Base-by-base conservation (phyloP, 192 early-diverging fungal species). In the Podila minutissima region DNA sequence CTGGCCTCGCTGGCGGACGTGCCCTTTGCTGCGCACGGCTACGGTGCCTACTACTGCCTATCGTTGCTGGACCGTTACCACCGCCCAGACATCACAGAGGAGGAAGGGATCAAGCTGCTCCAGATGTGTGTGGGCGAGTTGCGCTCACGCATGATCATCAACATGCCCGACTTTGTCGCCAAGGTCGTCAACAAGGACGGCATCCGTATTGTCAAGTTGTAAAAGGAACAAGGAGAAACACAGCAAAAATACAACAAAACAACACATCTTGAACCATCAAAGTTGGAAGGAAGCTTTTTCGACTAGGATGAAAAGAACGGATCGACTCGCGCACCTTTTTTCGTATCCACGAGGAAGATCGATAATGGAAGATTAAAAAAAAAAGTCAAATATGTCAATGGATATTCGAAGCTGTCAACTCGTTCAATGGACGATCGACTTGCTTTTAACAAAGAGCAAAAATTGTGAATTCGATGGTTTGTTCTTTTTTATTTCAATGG, bases 1-100 rank as follows among this genome's bases (percentile, higher is more conserved):
- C 74, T 98, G 57, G 91, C 92, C 13, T 86, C 93, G 3, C 86
- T 91, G 86, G 87, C 91, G 11, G 90, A 93, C 74, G 84, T 97
- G 48, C 90, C 93, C 48, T 97, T 91, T 86, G 96, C 92, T 22
- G 93, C 94, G 53, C 97, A 99, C 74, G 97, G 96, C 5, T 95
- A 97, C 73, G 94, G 93, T 46, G 85, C 93, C n/a, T 97, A 97
- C 87, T 97, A 97, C 85, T 87, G 90, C 74, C 89, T 91, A 83
- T 94, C 95, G 37, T 90, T 96, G 20, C 90, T 99, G 91, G 97
- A 99, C 87, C 90, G 94, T 41, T 95, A 98, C 87, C 95, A 96
- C 87, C 88, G 86, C 50, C 77, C 86, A 32, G 92, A 94, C 72
- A 88, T 99, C 84, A 83, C 91, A 28, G 82, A 96, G 50, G 95